Base-by-base conservation (phyloP, 208 protist species). In the Trichomonas gallinae region DNA sequence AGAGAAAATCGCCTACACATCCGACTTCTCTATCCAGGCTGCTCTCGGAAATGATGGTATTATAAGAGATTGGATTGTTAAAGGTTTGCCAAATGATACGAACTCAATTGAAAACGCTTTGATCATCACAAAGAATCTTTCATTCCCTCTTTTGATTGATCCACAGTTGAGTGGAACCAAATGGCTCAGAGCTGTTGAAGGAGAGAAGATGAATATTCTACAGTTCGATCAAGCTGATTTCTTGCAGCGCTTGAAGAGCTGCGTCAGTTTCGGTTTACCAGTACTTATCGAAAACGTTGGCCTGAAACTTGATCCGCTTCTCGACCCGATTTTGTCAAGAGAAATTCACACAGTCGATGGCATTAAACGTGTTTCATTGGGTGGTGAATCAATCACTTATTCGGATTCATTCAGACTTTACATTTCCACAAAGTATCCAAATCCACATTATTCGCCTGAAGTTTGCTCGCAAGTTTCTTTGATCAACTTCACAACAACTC, bases 71-170 rank as follows among this genome's bases (percentile, higher is more conserved):
- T 99, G 99, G 99, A 98, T 98, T 96, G 98, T 99, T 82, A 98
- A 98, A 97, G 98, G 98, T 0, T 97, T 99, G 42, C 99, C 99
- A 45, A 98, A 98, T 34, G 99, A 99, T 97, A 98, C 98, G 81
- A 98, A 98, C 88, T 99, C 98, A n/a, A 98, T 98, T 3, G 98
- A 99, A 97, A 99, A 99, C 97, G 99, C 98, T 83, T 99, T 98
- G 34, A 97, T 93, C 9, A 93, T 93, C 9, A 93, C 40, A 42
- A 23, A 93, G 26, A 93, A 51, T 93, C 40, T 49, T 36, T 51
- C 15, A 23, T 93, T 93, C 87, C 96, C 97, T 21, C 96, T 98
- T 15, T 96, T 97, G 40, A 98, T 98, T 85, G 97, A 98, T 96
- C 97, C 97, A 63, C 97, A 98, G 83, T 87, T 82, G 0, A 96